Base-by-base conservation (phyloP, 208 protist genomes). In the Acanthamoeba rhysodes region DNA sequence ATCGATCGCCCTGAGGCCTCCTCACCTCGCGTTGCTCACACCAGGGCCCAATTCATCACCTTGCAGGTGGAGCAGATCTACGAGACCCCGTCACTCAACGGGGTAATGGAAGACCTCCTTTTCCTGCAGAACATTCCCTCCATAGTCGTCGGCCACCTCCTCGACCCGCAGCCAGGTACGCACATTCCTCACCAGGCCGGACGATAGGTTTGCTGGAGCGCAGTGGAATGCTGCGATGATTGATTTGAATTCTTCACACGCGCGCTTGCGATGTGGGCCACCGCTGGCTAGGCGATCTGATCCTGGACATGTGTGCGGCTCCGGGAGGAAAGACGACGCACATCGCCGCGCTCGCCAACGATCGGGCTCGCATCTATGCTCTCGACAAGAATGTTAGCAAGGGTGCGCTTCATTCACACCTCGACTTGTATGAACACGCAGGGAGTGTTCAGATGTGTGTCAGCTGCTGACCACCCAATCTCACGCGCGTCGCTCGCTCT, bases 271-370 rank as follows among this genome's bases (percentile, higher is more conserved):
- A 1, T 48, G 45, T 48, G 45, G 45, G 45, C 45, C 45, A 48
- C 45, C 45, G 12, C 9, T 24, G 45, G 3, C 45, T 32, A 50
- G 74, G 45, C 4, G 32, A 94, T 0, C 32, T 64, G 20, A 78
- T 96, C 68, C 91, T 96, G 32, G 93, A 96, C 37, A 94, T 96
- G 72, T 97, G 96, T 34, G 74, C 96, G 6, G 96, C 94, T 2
- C 96, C 96, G 48, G 96, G 96, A 29, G 96, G 96, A 27, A 97
- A 97, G 93, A 95, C 96, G 29, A 94, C 90, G 8, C 96, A 97
- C 50, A 95, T 97, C 18, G 95, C 95, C 22, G 29, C 59, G 32
- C 80, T 95, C 12, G 94, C 62, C 2, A 7, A 41, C n/a, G 91
- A 96, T 34, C 72, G 48, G 14, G 94, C 74, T 4, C 50, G 66